Evolutionary conservation across 2,329 filamentous ascomycete genomes (phyloP).

Genomic region (Hymenoscyphus linearis): DNA sequence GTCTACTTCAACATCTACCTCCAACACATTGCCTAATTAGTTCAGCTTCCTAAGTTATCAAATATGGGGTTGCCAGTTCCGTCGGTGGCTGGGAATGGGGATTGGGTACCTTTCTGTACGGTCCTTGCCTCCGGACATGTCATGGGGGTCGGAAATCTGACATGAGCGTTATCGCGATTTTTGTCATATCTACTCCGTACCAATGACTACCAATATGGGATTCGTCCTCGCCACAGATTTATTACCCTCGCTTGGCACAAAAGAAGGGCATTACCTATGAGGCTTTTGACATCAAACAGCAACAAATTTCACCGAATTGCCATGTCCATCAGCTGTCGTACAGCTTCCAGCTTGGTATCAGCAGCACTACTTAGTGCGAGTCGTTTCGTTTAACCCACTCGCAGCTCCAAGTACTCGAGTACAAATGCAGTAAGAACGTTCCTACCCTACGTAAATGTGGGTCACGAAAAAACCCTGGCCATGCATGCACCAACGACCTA

Average conservation of each 20-base stretch:
- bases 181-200: not conserved
- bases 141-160: not conserved
- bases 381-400: not conserved
- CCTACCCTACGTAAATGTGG: not conserved
- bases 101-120: too few species aligned
- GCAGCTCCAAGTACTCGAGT: not conserved
- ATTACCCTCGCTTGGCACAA: not conserved
- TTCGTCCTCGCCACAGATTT: not conserved
- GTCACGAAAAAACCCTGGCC: not conserved
- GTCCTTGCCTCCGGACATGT: not conserved
- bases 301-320: not conserved
- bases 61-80: not conserved
- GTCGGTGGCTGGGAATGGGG: not conserved
- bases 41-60: not conserved
- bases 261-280: not conserved
- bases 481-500: slow-evolving; percentile 1
- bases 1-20: not conserved
- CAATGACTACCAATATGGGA: not conserved
- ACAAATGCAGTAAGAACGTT: not conserved
- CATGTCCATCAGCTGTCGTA: not conserved
- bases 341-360: not conserved
- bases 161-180: not conserved
- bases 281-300: not conserved
- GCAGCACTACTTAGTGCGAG: not conserved
- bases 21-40: not conserved